These are phyloP conservation scores for Tulasnella sp. DNA, from an alignment of 768 basidiomycete genomes.

Conservation along the genomic window DNA sequence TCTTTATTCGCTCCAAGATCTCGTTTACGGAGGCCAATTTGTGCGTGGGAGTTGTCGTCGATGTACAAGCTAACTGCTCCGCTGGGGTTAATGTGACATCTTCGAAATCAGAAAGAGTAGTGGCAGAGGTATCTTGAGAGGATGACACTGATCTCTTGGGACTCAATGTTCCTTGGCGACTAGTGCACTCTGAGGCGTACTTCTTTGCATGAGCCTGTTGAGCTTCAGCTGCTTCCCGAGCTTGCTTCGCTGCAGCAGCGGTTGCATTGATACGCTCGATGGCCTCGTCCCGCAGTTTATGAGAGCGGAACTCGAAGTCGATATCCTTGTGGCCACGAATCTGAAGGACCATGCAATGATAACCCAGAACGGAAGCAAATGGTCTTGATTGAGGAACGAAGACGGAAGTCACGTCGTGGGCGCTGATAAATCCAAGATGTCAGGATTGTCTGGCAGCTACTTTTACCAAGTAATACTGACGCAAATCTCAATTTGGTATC, in stretches of 20 bases:
- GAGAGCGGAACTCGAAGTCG: conserved; percentile 38
- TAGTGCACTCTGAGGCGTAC: no score
- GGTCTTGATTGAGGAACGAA: conserved; percentile 15
- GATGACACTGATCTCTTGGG: no score
- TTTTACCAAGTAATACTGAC: no score
- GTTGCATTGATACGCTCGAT: conserved; percentile 27
- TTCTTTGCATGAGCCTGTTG: no score
- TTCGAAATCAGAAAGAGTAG: no score
- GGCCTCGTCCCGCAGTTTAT: conserved; percentile 34
- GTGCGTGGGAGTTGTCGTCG: conserved; percentile 13
- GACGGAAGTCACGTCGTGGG: conserved; percentile 30
- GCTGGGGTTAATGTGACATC: no score
- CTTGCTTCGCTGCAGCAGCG: conserved; percentile 8
- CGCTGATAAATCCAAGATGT: no score
- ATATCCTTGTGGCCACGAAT: conserved; percentile 36
- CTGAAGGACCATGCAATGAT: conserved; percentile 31
- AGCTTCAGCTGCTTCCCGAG: no score
- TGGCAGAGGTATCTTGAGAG: no score
- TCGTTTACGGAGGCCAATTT: conserved; percentile 31
- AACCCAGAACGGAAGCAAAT: conserved; percentile 11
- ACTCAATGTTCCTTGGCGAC: no score
- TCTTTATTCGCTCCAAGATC: conserved; percentile 33
- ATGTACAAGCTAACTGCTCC: not conserved
- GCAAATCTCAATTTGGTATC: conserved; percentile 35
- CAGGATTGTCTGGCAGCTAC: no score